phyloP scores from a whole-genome alignment of 169 alveolate species.

The Cryptosporidium sp. region DNA sequence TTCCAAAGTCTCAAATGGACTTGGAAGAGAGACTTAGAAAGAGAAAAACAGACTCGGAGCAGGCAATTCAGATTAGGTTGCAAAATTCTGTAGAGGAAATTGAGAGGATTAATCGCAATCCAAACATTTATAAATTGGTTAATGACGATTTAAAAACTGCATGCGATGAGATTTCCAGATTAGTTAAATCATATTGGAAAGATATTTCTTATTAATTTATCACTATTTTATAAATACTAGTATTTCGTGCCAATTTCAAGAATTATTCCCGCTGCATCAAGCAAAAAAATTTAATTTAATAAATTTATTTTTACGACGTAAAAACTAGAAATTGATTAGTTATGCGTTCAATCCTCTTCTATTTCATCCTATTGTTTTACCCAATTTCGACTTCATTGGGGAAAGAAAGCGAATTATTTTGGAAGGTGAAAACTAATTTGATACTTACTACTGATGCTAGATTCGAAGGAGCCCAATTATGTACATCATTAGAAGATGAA shows the following conservation, averaged over 20 bases:
- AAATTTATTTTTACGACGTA: neutral
- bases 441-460: slow-evolving; percentile 26
- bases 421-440: slow-evolving; percentile 29
- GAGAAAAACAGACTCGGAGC: slow-evolving; percentile 78
- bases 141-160: slow-evolving; percentile 51
- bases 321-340: neutral
- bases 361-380: neutral
- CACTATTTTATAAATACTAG: neutral
- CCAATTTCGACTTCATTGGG: neutral
- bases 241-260: neutral
- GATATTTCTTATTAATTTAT: slow-evolving; percentile 19
- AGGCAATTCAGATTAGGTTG: slow-evolving; percentile 39
- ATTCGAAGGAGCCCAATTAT: slow-evolving; percentile 2
- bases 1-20: slow-evolving; percentile 77
- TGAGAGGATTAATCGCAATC: slow-evolving; percentile 24
- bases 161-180: neutral
- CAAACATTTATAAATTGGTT: slow-evolving; percentile 1
- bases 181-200: slow-evolving; percentile 28
- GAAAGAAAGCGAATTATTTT: neutral
- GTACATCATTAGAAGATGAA: slow-evolving; percentile 8
- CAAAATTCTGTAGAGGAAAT: slow-evolving; percentile 31
- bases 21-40: slow-evolving; percentile 80
- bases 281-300: slow-evolving; percentile 5
- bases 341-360: neutral
- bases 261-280: slow-evolving; percentile 15